Evolutionary conservation across 371 early-diverging fungal genomes (phyloP), one percentile per base, ranked within the genome.

Genomic region (Phascolomyces articulosus): DNA sequence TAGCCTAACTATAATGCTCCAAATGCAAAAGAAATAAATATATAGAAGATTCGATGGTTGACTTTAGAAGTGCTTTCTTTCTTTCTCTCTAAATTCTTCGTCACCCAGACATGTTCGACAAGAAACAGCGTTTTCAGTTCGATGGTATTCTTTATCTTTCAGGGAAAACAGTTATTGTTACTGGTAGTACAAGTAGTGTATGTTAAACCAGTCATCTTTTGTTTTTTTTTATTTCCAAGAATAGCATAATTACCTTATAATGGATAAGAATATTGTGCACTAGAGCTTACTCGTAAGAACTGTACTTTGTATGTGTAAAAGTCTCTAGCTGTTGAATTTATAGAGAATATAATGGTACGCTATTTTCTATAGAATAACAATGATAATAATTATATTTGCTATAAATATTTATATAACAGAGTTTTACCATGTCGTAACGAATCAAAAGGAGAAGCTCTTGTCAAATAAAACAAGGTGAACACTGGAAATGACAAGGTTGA

Each of bases 141-240:
- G 60, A 73, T 10, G 74, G 85, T 8, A 85, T 91, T 53, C 90
- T 90, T 18, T 78, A 87, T 67, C 78, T 90, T 40, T 65, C 79
- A 21, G 88, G 86, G 48, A 89, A 90, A 73, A 60, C 81, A 53
- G 88, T 86, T 34, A 80, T 93, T 31, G 87, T 93, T 27, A 92
- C 92, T n/a, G 94, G 94, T 28, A 87, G 84, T 9, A 88, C 83
- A 65, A 72, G 81, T 9, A 92, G 93, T 64, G 79, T 71, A 73
- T 60, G 78, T n/a, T n/a, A n/a, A n/a, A n/a, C n/a, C n/a, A n/a
- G n/a, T n/a, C n/a, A n/a, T n/a, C n/a, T n/a, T n/a, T n/a, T n/a
- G n/a, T n/a, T n/a, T n/a, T n/a, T n/a, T n/a, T n/a, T n/a, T n/a
- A n/a, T n/a, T n/a, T n/a, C n/a, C n/a, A n/a, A n/a, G n/a, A n/a